A percentile compares a stretch with the other conserved stretches of the same genome.
phyloP scores from a whole-genome alignment of 768 basidiomycete species.

The Phlebiopsis gigantea region DNA sequence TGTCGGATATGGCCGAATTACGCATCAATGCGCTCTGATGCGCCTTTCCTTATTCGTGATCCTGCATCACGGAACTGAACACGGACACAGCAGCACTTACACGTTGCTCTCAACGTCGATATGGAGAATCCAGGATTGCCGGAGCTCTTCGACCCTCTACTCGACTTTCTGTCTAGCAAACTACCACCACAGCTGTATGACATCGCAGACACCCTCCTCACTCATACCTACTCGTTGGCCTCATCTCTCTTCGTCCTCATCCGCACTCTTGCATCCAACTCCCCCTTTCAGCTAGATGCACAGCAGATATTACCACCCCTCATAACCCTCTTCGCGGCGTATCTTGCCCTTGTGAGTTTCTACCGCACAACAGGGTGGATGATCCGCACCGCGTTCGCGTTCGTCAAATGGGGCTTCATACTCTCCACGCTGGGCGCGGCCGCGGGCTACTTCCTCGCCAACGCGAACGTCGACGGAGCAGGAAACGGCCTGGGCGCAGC shows the following conservation, averaged over 20 bases:
- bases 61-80: neutral
- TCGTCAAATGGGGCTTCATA: conserved; percentile 74
- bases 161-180: conserved; percentile 47
- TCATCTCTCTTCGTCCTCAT: conserved; percentile 45
- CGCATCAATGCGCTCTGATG: neutral
- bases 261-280: conserved; percentile 41
- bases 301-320: conserved; percentile 70
- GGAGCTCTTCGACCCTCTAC: conserved; percentile 46
- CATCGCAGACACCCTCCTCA: conserved; percentile 43
- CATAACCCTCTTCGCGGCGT: conserved; percentile 66
- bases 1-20: neutral
- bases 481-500: conserved; percentile 31
- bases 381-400: conserved; percentile 58
- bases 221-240: conserved; percentile 46
- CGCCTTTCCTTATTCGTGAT: neutral
- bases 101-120: neutral
- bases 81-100: conserved; percentile 2
- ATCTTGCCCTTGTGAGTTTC: conserved; percentile 69
- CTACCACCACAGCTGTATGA: conserved; percentile 55
- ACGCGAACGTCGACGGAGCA: conserved; percentile 22
- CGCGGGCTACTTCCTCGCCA: conserved; percentile 46
- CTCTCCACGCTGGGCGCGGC: conserved; percentile 48
- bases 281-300: conserved; percentile 58
- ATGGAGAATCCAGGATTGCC: conserved; percentile 28
- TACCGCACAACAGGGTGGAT: conserved; percentile 79